Evolutionary conservation across 2,329 filamentous ascomycete species (phyloP), one percentile per base, ranked within the genome.

Genomic region (Ilyonectria sp.): DNA sequence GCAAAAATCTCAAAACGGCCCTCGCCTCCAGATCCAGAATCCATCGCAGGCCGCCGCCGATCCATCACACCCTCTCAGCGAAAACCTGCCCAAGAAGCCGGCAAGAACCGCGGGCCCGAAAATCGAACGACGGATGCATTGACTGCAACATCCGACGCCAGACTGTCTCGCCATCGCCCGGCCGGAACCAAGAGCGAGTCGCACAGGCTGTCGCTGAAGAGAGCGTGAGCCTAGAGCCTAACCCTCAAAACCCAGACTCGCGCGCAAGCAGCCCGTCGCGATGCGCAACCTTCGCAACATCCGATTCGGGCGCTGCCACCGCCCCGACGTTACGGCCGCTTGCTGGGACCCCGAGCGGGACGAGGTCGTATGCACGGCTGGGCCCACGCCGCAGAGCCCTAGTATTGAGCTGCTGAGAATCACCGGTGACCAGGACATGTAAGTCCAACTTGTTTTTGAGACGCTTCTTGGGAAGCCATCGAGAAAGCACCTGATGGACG

Each of bases 221-320:
- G 44, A 21, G 49, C 47, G 26, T 43, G 44, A 56, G 50, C 50
- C 58, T 46, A 57, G 44, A 56, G 50, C 50, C 58, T 46, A 57
- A 57, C 50, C 56, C 40, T 31, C 50, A 44, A 54, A 47, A 37
- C 56, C 47, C 19, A 55, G 62, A 43, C 55, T 21, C 49, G 52
- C 49, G 33, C 26, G 37, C 19, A 55, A 40, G 19, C 56, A 44
- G 35, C 50, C 44, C 68, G 13, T 13, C 17, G 60, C 71, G 63
- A 98, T 98, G 95, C 92, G 94, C 79, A 98, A 98, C 81, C 87
- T 98, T 75, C 92, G 90, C 82, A 94, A 91, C 79, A 90, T 94
- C 76, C 90, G 88, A 78, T 91, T 93, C 79, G 87, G 88, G 74
- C 85, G 89, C 78, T 91, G 91, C 83, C 87, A 90, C 70, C 85